Evolutionary conservation across 2,329 filamentous ascomycete species (phyloP), one percentile per base, ranked within the genome.

Genomic region (Stagonosporopsis rhizophila): DNA sequence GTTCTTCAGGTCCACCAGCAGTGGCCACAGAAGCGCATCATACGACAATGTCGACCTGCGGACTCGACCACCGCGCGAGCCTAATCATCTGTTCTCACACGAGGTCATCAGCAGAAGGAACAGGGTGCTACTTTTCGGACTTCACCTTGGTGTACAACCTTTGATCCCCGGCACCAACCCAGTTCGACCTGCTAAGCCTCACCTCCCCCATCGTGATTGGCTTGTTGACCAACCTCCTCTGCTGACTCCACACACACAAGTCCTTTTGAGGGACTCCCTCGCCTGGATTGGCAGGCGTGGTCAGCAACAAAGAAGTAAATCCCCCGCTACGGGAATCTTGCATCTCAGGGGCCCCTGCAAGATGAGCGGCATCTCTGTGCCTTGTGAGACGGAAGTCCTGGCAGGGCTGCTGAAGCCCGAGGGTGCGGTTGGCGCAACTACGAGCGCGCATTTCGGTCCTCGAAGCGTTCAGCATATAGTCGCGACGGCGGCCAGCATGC

Each of bases 391-490:
- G 35, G 54, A 46, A 51, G 37, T 52, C 38, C 42, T 44, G 38
- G 38, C 50, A 57, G 49, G 44, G 46, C 42, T 42, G 39, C 30
- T 53, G 49, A 52, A 50, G 58, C 58, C 58, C 58, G 58, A 58
- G 41, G 42, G 48, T 52, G 53, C 60, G 62, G 64, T 59, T 52
- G 25, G 48, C 14, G 15, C 32, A 42, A 11, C 47, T 19, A 47
- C 41, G 35, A 38, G 47, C 38, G 15, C 47, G 53, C 42, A 44
- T 23, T 52, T 56, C 53, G 53, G 53, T 56, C 35, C 41, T 56
- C 47, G 44, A 56, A 52, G 47, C 23, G 15, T 52, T 17, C 25
- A 32, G 38, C 53, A 52, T 56, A 52, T 56, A 56, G 47, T 56
- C 30, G 44, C 42, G 25, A 52, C 52, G 28, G 41, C 27, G 14